Conservation (phyloP, 257 asterid species). For the Solanum etuberosum region DNA sequence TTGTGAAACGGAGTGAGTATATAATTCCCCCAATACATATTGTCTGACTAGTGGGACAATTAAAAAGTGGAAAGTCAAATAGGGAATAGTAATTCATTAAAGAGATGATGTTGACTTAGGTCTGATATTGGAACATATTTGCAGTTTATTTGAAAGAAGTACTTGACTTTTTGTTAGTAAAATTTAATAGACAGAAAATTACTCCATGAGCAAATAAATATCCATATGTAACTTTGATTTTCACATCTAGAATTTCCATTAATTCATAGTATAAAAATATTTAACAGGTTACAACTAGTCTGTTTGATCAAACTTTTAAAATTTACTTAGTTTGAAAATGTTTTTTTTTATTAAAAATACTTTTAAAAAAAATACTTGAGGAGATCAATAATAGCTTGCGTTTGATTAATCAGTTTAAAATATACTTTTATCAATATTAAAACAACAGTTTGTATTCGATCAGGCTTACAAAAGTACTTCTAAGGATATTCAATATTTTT, state of each 20-base stretch:
- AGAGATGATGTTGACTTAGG: neutral
- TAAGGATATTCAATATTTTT: too few species aligned
- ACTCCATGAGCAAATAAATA: neutral
- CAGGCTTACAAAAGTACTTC: too few species aligned
- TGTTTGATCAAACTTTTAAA: neutral
- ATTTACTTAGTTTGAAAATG: neutral
- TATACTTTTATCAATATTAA: too few species aligned
- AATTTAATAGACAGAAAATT: neutral
- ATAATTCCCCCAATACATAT: neutral
- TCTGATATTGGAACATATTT: neutral
- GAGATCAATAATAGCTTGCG: neutral
- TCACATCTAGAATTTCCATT: neutral
- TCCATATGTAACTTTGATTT: neutral
- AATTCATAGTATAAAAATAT: too few species aligned
- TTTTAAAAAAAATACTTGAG: neutral
- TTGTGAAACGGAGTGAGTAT: too few species aligned
- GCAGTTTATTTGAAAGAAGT: neutral
- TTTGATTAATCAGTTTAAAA: too few species aligned
- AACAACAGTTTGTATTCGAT: neutral
- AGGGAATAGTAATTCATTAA: neutral
- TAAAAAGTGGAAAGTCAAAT: neutral
- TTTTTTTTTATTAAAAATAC: too few species aligned
- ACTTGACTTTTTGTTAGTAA: neutral
- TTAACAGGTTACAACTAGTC: accelerated
- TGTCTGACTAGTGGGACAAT: neutral